Percentiles rank a stretch among this genome's conserved stretches.
Evolutionary conservation across 371 early-diverging fungal genomes (phyloP).

Genomic region (Entomophthora muscae): DNA sequence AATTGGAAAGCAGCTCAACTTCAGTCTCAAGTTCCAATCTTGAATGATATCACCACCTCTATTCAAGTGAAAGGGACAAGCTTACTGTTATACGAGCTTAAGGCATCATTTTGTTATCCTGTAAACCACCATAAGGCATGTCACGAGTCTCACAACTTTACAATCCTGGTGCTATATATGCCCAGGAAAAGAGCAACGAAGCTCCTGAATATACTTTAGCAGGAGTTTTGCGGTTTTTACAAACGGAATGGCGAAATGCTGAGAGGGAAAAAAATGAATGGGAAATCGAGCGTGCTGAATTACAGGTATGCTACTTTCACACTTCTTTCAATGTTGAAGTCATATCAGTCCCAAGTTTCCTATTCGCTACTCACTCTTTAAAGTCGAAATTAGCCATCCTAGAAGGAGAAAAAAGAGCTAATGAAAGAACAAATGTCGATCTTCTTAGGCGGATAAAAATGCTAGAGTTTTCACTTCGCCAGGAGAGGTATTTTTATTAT

Average conservation of each 20-base stretch:
- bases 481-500: conserved; percentile 33
- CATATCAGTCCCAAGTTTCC: too few relatives aligned
- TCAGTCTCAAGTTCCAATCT: too few relatives aligned
- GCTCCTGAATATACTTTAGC: conserved; percentile 47
- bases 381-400: conserved; percentile 58
- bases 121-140: too few relatives aligned
- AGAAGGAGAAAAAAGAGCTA: conserved; percentile 65
- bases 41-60: too few relatives aligned
- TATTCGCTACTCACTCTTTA: not conserved
- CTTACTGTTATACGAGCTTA: too few relatives aligned
- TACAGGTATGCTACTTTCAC: conserved; percentile 33
- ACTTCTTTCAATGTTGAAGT: not conserved
- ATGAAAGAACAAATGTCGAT: conserved; percentile 57
- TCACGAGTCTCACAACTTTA: not conserved
- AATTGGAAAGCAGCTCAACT: too few relatives aligned
- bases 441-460: conserved; percentile 66
- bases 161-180: not conserved
- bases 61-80: too few relatives aligned
- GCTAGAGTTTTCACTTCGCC: conserved; percentile 68
- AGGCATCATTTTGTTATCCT: too few relatives aligned
- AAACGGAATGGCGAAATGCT: conserved; percentile 67
- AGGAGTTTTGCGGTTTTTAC: conserved; percentile 64
- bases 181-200: not conserved
- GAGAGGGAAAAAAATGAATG: conserved; percentile 80
- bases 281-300: conserved; percentile 65